These are phyloP conservation scores for Aaosphaeria arxii DNA, from an alignment of 2,329 filamentous ascomycete genomes.

Conservation along the genomic window DNA sequence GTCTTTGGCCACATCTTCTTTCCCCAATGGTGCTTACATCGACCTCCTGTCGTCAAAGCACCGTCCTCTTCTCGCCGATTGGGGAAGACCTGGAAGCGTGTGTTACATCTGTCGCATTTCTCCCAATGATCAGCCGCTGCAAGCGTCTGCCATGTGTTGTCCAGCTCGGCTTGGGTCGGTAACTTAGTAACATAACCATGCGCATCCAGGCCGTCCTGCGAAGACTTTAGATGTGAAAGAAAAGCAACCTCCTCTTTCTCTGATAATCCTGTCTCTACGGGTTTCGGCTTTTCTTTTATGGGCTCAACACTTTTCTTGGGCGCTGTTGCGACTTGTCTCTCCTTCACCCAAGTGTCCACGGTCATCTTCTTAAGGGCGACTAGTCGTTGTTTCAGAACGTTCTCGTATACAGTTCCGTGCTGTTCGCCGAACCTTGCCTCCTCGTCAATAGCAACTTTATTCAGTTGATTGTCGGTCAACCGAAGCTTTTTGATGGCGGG, in stretches of 20 bases:
- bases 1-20: slow-evolving; percentile 56
- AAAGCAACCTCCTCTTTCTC: slow-evolving; percentile 58
- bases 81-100: slow-evolving; percentile 88
- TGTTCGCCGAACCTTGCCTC: slow-evolving; percentile 73
- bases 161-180: slow-evolving; percentile 65
- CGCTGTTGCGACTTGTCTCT: slow-evolving; percentile 41
- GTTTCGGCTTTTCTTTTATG: slow-evolving; percentile 38
- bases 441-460: slow-evolving; percentile 68
- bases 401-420: slow-evolving; percentile 70
- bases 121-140: slow-evolving; percentile 74
- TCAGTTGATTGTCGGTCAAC: slow-evolving; percentile 64
- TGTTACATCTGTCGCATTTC: slow-evolving; percentile 80
- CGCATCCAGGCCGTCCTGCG: slow-evolving; percentile 60
- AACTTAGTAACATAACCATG: slow-evolving; percentile 72
- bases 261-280: slow-evolving; percentile 68
- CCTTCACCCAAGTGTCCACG: slow-evolving; percentile 67
- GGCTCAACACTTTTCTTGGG: slow-evolving; percentile 1
- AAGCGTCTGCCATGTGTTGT: slow-evolving; percentile 63
- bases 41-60: slow-evolving; percentile 71
- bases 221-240: slow-evolving; percentile 56
- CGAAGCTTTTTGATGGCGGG: slow-evolving; percentile 54
- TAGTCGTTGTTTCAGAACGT: slow-evolving; percentile 80
- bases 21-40: slow-evolving; percentile 79
- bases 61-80: slow-evolving; percentile 75
- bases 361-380: slow-evolving; percentile 73